Evolutionary conservation across 371 early-diverging fungal genomes (phyloP).

Genomic region (Globomyces sp.): DNA sequence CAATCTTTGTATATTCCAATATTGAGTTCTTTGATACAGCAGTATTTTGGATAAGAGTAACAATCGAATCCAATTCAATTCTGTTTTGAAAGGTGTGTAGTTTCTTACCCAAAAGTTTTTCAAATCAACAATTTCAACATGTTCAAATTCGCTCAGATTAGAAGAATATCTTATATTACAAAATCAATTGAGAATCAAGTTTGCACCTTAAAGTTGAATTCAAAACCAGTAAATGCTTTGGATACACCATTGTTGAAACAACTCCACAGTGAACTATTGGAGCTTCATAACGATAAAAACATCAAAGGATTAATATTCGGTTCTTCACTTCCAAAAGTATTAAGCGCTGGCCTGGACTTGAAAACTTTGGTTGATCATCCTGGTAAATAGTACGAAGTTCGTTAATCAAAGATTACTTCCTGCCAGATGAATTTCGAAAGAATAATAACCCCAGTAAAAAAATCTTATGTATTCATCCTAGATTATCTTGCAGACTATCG

Average conservation of each 20-base stretch:
- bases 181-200: neutral
- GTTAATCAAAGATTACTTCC: neutral
- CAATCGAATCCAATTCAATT: too few relatives aligned
- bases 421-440: neutral
- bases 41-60: too few relatives aligned
- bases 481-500: neutral
- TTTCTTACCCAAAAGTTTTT: too few relatives aligned
- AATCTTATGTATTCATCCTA: neutral
- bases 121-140: too few relatives aligned
- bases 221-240: constrained; percentile 10
- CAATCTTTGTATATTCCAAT: too few relatives aligned
- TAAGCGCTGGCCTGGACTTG: constrained; percentile 11
- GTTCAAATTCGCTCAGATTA: too few relatives aligned
- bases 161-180: too few relatives aligned
- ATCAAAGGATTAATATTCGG: constrained; percentile 10
- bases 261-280: neutral
- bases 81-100: too few relatives aligned
- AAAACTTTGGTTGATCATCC: constrained; percentile 13
- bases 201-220: neutral
- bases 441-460: too few relatives aligned
- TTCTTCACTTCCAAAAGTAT: constrained; percentile 15
- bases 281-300: neutral
- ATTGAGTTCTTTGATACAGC: too few relatives aligned
- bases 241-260: constrained; percentile 1
- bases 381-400: too few relatives aligned